These are phyloP conservation scores for Phascolomyces articulosus DNA, from an alignment of 371 early-diverging fungal species.

Conservation along the genomic window DNA sequence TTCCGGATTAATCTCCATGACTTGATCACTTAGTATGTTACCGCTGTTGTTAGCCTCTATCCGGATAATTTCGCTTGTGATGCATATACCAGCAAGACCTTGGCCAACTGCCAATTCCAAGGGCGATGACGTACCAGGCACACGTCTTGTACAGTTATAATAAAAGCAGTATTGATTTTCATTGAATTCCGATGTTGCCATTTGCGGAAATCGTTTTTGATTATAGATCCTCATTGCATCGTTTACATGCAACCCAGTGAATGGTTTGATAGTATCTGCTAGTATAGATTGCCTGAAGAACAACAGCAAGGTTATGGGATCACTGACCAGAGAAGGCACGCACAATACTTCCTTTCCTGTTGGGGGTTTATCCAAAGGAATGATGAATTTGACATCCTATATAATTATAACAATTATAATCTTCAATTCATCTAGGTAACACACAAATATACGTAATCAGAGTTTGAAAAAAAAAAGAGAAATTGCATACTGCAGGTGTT, in stretches of 20 bases:
- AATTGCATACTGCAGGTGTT: constrained; percentile 56
- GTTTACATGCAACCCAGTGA: constrained; percentile 64
- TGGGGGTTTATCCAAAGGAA: constrained; percentile 55
- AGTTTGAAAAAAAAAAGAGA: too few relatives aligned
- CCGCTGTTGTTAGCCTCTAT: not conserved
- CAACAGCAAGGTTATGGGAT: constrained; percentile 62
- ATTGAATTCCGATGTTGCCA: not conserved
- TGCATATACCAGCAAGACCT: constrained; percentile 74
- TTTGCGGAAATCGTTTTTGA: not conserved
- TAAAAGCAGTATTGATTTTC: constrained; percentile 35
- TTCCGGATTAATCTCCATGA: constrained; percentile 31
- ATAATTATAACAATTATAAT: not conserved
- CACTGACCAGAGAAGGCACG: constrained; percentile 59
- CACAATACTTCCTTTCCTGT: constrained; percentile 43
- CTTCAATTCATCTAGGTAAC: too few relatives aligned
- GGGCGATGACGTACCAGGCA: constrained; percentile 36
- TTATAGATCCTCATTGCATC: constrained; percentile 31
- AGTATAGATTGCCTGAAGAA: constrained; percentile 69
- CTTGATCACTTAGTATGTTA: constrained; percentile 11
- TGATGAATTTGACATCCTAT: constrained; percentile 69
- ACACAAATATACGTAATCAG: too few relatives aligned
- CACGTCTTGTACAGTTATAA: constrained; percentile 50
- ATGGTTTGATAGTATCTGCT: constrained; percentile 48
- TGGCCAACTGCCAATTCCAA: constrained; percentile 57
- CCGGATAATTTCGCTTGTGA: constrained; percentile 50